Base-by-base conservation (phyloP, 306 rosid genomes). In the Pterocarpus santalinus region DNA sequence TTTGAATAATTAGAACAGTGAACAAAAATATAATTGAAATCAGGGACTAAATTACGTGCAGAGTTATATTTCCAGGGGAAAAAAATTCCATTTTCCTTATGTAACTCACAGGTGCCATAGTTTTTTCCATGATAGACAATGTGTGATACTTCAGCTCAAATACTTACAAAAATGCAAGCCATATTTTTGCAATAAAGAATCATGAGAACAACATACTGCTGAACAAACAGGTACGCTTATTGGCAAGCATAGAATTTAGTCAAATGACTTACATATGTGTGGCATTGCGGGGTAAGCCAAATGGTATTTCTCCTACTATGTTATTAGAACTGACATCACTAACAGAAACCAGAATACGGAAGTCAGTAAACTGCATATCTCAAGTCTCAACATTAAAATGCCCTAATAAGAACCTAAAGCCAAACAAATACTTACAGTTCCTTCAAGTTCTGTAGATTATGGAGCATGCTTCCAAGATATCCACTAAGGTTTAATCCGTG, bases 241-340 rank as follows among this genome's bases (percentile, higher is more conserved):
- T 57, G 56, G 33, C 4, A 5, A 80, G 39, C 30, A 62, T 22
- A 22, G 28, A 22, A 22, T 22, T 22, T 22, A 22, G 28, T 22
- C 22, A 43, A 12, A 49, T 57, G 47, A 35, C 91, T 86, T 88
- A 94, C 97, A 94, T 90, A 73, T 89, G 88, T 77, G 90, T 86
- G 79, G 86, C 94, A 81, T 84, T 86, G 52, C 89, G 90, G 55
- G 97, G 97, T 67, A 94, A 81, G 81, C 71, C 71, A 17, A 78
- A 75, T 14, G 95, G 90, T 78, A 94, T 90, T 81, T 86, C 86
- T 69, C 97, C 98, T 78, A 11, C 43, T 72, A 94, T 79, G 72
- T 67, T 85, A 65, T 94, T 91, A n/a, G 80, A 91, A 83, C 95
- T 94, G 86, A 89, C 77, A 82, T 94, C 97, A 86, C 98, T 94